Base-by-base conservation (phyloP, 345 rosid species). In the Bruguiera parviflora region DNA sequence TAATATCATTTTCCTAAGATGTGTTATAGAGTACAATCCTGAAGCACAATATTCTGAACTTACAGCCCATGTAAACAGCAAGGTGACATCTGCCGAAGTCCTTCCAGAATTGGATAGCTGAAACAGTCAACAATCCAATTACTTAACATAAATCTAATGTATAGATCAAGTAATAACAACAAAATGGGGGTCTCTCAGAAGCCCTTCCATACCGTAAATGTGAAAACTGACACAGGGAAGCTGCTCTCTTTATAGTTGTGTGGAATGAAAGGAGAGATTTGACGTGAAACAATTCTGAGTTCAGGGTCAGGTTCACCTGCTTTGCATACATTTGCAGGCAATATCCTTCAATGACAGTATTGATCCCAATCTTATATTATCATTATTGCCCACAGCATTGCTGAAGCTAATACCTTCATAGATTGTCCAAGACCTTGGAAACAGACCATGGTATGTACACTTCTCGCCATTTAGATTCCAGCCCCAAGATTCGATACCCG, bases 31-130 rank as follows among this genome's bases (percentile, higher is more conserved):
- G 24, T 33, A 33, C 37, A 33, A 33, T 33, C 37, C 25, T 10
- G 59, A 13, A 63, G 6, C 52, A 37, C 28, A 70, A 55, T 8
- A 33, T 52, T 56, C 63, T 39, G 22, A 71, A 79, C 96, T 87
- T 79, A 95, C 99, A 39, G 96, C 83, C 96, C 97, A 95, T 28
- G 97, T 88, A 77, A 92, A 95, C 74, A 95, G 92, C 82, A 92
- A 79, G 46, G 93, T 88, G 70, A 77, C 88, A 77, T 89, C 80
- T 15, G 99, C 97, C 35, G 77, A 52, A 67, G 89, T 82, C 56
- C 82, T 82, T 71, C 97, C 96, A 61, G 77, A 78, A 77, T 95
- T 95, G 69, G 80, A 65, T 58, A 95, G 80, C 99, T 94, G 85
- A 76, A 75, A 59, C 29, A 61, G 59, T 21, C 49, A 68, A 28